Evolutionary conservation across 305 asterid genomes (phyloP), one percentile per base, ranked within the genome.

Genomic region (Lippia alba): DNA sequence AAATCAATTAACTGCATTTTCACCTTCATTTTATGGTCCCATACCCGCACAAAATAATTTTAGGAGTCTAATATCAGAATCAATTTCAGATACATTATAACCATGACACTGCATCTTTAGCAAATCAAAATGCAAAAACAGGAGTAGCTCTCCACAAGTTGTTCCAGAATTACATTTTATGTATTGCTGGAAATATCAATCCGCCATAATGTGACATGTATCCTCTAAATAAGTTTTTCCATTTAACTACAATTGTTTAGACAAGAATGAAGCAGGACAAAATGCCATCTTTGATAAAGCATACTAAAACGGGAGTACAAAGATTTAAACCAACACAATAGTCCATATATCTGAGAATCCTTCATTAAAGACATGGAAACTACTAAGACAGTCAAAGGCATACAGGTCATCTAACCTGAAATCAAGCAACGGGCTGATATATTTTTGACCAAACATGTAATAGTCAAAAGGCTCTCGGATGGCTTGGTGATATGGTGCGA

Each of bases 381-480:
- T 44, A 44, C 4, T 11, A 44, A 33, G 60, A 61, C 66, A 71
- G 66, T 72, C 12, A 41, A 24, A 64, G 66, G 54, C 6, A 59
- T 55, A 20, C 56, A 10, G 32, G 64, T 19, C 12, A 65, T 65
- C 80, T 79, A 59, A 90, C 98, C 96, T 88, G 90, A 90, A 87
- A 80, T 92, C 98, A 79, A 88, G 18, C 79, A 92, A 79, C 19
- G 96, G 91, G 17, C 80, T 80, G 61, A 90, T 83, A 76, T 92
- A 92, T 73, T 85, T 85, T 74, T 90, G 97, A 67, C 94, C 98
- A 74, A 90, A 90, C 77, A 72, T 60, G 84, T 85, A 92, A 86
- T 92, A 92, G 79, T 92, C 98, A 80, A 90, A 92, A 74, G 98
- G 98, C 71, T 90, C 93, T 70, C 98, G 93, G 75, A 92, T 83